These are phyloP conservation scores for Urochloa ruziziensis DNA, from an alignment of 176 grass and related monocot species.

Conservation along the genomic window DNA sequence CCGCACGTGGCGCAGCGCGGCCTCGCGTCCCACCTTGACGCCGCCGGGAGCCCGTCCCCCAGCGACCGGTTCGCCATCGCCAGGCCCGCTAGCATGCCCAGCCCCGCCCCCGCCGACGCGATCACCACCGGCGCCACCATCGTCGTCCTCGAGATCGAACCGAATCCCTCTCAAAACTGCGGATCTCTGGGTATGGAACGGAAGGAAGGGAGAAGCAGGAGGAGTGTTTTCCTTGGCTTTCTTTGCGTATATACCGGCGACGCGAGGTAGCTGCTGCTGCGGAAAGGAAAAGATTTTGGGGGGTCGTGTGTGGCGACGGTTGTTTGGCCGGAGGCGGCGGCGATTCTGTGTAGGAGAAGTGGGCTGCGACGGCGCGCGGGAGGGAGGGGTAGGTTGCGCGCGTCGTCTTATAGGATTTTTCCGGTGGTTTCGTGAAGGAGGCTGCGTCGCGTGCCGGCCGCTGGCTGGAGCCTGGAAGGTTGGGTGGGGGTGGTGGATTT, in stretches of 20 bases:
- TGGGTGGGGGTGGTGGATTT: neutral
- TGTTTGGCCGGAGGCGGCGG: neutral
- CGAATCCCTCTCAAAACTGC: neutral
- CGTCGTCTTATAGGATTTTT: constrained; percentile 42
- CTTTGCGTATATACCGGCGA: neutral
- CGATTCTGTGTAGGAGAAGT: constrained; percentile 23
- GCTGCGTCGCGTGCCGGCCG: neutral
- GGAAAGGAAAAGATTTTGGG: constrained; percentile 28
- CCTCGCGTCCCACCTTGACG: constrained; percentile 36
- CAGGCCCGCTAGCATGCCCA: constrained; percentile 78
- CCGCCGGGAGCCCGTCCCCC: constrained; percentile 31
- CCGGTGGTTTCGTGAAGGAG: neutral
- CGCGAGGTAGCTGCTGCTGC: neutral
- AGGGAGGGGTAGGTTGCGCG: neutral
- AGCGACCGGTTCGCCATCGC: constrained; percentile 59
- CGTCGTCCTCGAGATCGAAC: neutral
- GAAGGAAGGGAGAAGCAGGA: neutral
- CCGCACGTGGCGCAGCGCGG: constrained; percentile 80
- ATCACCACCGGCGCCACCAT: constrained; percentile 64
- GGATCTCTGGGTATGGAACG: neutral
- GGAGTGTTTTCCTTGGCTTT: neutral
- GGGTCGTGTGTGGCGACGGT: constrained; percentile 26
- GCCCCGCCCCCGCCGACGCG: constrained; percentile 82
- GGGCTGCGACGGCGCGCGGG: neutral
- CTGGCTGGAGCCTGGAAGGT: neutral